Percentiles rank a stretch among this genome's conserved stretches.
Conservation (phyloP, 139 green algal species). For the Coccomyxa sp. region DNA sequence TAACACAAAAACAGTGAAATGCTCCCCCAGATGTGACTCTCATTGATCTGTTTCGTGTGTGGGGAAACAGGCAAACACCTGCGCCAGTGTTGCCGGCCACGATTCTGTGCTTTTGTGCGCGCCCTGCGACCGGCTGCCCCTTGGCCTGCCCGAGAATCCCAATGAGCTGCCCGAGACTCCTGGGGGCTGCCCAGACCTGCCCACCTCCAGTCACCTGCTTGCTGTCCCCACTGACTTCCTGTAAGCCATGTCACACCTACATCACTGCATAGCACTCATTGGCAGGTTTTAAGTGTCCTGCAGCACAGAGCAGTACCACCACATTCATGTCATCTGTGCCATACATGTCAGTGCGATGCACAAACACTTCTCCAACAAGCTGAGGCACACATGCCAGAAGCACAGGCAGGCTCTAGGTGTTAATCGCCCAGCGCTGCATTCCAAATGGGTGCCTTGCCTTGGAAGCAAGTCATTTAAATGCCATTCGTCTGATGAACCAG, state of each 20-base stretch:
- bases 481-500: not conserved
- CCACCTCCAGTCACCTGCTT: not conserved
- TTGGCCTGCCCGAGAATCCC: not conserved
- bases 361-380: not conserved
- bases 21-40: too few relatives aligned
- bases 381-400: not conserved
- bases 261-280: not conserved
- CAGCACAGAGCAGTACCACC: not conserved
- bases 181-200: not conserved
- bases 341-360: not conserved
- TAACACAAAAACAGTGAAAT: not conserved
- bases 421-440: too few relatives aligned
- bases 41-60: too few relatives aligned
- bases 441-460: too few relatives aligned
- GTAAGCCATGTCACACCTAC: not conserved
- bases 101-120: constrained; percentile 7
- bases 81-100: constrained; percentile 49
- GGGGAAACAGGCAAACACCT: not conserved
- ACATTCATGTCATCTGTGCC: not conserved
- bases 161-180: not conserved
- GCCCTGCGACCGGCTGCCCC: not conserved
- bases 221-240: not conserved
- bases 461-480: too few relatives aligned
- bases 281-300: not conserved
- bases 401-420: too few relatives aligned